phyloP scores from a whole-genome alignment of 2,329 filamentous ascomycete species.

The Stachybotrys echinatus region DNA sequence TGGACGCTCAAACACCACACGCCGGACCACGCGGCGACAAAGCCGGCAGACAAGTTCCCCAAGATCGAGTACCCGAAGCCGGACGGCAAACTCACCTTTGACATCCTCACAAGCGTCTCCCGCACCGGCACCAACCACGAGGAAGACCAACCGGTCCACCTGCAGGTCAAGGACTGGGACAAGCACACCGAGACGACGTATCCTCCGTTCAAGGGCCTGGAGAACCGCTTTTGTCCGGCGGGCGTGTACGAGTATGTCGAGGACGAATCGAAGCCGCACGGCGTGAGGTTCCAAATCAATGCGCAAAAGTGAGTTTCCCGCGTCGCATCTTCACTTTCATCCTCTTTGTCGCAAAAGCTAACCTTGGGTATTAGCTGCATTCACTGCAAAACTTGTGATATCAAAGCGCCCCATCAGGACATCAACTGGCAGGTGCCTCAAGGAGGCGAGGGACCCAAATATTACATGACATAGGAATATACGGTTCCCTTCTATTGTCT shows the following conservation, averaged over 20 bases:
- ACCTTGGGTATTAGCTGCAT: constrained; percentile 65
- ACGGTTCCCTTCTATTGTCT: too few species aligned
- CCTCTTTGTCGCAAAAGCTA: constrained; percentile 7
- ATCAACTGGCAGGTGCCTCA: constrained; percentile 97
- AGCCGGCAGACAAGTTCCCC: constrained; percentile 68
- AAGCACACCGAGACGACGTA: constrained; percentile 78
- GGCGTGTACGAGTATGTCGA: constrained; percentile 98
- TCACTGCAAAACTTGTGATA: constrained; percentile 99
- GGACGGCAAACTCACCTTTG: constrained; percentile 90
- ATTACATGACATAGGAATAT: constrained; percentile 57
- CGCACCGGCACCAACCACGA: constrained; percentile 97
- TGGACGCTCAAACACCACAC: constrained; percentile 89
- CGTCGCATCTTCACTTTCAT: neutral
- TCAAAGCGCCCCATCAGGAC: constrained; percentile 94
- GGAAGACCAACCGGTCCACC: constrained; percentile 94
- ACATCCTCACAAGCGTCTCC: constrained; percentile 92
- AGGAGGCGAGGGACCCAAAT: constrained; percentile 74
- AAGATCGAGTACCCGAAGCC: constrained; percentile 98
- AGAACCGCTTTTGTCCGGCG: constrained; percentile 95
- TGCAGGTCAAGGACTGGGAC: constrained; percentile 95
- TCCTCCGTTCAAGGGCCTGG: constrained; percentile 83
- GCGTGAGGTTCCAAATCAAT: constrained; percentile 96
- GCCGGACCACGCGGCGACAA: constrained; percentile 73
- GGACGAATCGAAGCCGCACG: constrained; percentile 77
- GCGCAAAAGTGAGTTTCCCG: constrained; percentile 76